phyloP scores from a whole-genome alignment of 2,329 filamentous ascomycete species.

The Phoma herbarum region DNA sequence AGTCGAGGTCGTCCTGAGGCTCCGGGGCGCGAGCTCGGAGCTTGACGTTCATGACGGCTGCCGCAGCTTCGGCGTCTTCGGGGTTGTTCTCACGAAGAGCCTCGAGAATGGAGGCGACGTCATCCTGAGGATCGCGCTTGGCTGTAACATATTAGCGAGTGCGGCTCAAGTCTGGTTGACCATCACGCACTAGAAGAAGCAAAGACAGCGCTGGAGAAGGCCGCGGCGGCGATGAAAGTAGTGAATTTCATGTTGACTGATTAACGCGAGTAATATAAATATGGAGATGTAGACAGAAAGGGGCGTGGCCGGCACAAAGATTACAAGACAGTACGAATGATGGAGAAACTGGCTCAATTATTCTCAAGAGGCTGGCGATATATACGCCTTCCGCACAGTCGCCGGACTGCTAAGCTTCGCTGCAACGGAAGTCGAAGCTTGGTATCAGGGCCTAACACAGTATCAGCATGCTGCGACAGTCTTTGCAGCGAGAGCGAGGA shows the following conservation, averaged over 20 bases:
- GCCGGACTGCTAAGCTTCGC: constrained; percentile 23
- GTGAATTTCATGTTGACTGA: constrained; percentile 42
- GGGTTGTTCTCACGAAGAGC: constrained; percentile 42
- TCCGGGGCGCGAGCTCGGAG: constrained; percentile 30
- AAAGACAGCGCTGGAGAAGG: constrained; percentile 41
- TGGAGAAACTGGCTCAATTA: constrained; percentile 20
- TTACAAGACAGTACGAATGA: constrained; percentile 30
- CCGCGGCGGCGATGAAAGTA: constrained; percentile 34
- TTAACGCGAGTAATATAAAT: constrained; percentile 15
- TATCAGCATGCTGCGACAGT: constrained; percentile 33
- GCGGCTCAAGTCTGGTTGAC: background rate
- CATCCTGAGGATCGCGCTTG: constrained; percentile 32
- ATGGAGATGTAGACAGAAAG: constrained; percentile 21
- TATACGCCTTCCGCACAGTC: constrained; percentile 24
- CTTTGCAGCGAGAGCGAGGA: constrained; percentile 20
- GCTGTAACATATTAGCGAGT: constrained; percentile 7
- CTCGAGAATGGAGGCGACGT: constrained; percentile 39
- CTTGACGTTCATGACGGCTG: constrained; percentile 38
- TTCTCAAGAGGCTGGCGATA: constrained; percentile 19
- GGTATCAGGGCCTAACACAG: constrained; percentile 31
- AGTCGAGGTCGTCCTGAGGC: constrained; percentile 32
- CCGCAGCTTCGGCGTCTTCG: constrained; percentile 38
- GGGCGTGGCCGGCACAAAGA: constrained; percentile 43
- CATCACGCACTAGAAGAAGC: constrained; percentile 30
- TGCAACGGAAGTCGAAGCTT: constrained; percentile 29